phyloP scores from a whole-genome alignment of 2,329 filamentous ascomycete genomes.

The Trichoderma simmonsii region DNA sequence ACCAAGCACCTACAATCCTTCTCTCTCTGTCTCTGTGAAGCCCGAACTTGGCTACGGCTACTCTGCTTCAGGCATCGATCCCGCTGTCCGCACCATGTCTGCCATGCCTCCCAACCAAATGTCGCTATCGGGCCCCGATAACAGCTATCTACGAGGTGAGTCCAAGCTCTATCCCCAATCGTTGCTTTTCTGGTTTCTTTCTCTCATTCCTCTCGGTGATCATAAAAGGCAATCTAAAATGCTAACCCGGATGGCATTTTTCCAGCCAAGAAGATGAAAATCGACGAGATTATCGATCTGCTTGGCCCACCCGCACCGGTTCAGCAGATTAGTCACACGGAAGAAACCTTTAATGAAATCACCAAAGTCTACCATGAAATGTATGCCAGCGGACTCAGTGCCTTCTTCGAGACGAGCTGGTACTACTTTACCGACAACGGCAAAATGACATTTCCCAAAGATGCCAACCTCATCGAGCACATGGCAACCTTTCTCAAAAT shows the following conservation, averaged over 20 bases:
- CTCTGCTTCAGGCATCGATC: conserved; percentile 56
- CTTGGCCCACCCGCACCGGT: conserved; percentile 59
- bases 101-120: conserved; percentile 29
- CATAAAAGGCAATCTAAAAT: background rate
- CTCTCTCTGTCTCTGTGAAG: conserved; percentile 36
- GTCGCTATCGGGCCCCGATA: conserved; percentile 25
- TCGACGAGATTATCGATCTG: conserved; percentile 67
- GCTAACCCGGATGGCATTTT: conserved; percentile 26
- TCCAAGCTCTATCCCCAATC: conserved; percentile 29
- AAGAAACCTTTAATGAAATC: conserved; percentile 61
- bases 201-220: background rate
- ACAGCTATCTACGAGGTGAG: conserved; percentile 48
- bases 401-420: conserved; percentile 81
- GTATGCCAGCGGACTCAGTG: conserved; percentile 71
- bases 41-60: conserved; percentile 48
- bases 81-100: conserved; percentile 53
- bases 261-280: conserved; percentile 55
- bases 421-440: conserved; percentile 56
- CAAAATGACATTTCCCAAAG: conserved; percentile 45
- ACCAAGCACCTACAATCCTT: conserved; percentile 31
- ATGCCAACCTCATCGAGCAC: conserved; percentile 60
- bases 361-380: conserved; percentile 70
- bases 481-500: conserved; percentile 63
- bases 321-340: conserved; percentile 49
- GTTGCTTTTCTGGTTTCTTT: conserved; percentile 15